A percentile compares a stretch with the other conserved stretches of the same genome.
phyloP scores from a whole-genome alignment of 345 rosid genomes.

The Psidium friedrichsthalianum region DNA sequence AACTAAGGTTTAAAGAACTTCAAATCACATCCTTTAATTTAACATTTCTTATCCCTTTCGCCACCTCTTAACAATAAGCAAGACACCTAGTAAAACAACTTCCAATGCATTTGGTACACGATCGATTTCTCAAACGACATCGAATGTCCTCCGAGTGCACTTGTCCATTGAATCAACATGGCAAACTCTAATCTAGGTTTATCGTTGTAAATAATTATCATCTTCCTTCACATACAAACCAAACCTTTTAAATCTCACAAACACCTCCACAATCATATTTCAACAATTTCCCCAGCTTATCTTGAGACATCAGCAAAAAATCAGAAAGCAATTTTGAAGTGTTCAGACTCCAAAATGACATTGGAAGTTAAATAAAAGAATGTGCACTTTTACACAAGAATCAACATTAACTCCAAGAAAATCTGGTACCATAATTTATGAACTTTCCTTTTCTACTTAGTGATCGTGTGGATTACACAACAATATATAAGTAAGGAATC shows the following conservation, averaged over 20 bases:
- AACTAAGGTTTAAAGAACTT: background rate
- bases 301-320: background rate
- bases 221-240: background rate
- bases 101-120: background rate
- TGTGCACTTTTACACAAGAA: background rate
- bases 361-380: background rate
- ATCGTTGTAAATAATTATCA: background rate
- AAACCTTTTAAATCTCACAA: background rate
- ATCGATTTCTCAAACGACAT: background rate
- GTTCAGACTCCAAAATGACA: background rate
- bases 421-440: background rate
- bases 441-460: background rate
- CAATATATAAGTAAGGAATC: background rate
- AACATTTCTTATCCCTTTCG: background rate
- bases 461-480: background rate
- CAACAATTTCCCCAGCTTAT: background rate
- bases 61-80: background rate
- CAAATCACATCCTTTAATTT: background rate
- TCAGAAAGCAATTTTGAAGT: background rate
- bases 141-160: background rate
- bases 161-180: background rate
- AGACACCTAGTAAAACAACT: background rate
- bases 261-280: background rate
- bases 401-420: background rate
- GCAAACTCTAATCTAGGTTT: background rate